These are phyloP conservation scores for Symbiodinium pilosum DNA, from an alignment of 73 alveolate species.

Conservation along the genomic window DNA sequence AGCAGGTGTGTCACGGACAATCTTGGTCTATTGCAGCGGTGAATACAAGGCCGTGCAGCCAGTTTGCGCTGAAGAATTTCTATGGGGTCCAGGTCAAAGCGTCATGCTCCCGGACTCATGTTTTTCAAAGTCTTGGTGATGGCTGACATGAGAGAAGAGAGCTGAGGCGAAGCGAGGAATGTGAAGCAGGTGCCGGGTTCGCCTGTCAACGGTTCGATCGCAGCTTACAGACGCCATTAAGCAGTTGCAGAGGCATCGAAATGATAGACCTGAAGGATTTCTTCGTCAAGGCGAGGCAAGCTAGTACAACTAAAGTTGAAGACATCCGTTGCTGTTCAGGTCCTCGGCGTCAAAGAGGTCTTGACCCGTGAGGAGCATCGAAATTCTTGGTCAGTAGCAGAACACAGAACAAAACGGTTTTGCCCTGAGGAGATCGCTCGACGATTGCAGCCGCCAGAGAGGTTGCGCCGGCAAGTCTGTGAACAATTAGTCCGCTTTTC, in stretches of 20 bases:
- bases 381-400: too few relatives aligned
- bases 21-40: too few relatives aligned
- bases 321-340: constrained; percentile 26
- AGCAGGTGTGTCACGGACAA: too few relatives aligned
- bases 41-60: constrained; percentile 59
- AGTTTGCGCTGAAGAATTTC: constrained; percentile 66
- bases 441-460: constrained; percentile 34
- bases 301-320: not conserved
- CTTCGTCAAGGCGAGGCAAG: constrained; percentile 31
- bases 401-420: too few relatives aligned
- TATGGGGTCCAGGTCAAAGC: constrained; percentile 38
- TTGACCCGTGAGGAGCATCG: constrained; percentile 38
- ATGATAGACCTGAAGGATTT: constrained; percentile 19
- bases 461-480: too few relatives aligned
- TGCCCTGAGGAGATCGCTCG: constrained; percentile 59
- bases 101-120: not conserved
- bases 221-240: too few relatives aligned
- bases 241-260: not conserved
- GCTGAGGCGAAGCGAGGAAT: constrained; percentile 4
- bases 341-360: constrained; percentile 55
- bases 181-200: not conserved
- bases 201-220: too few relatives aligned
- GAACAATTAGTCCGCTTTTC: too few relatives aligned
- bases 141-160: not conserved
- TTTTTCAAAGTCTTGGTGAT: too few relatives aligned